Evolutionary conservation across 2,329 filamentous ascomycete species (phyloP).

Genomic region (Juglanconis oblonga): DNA sequence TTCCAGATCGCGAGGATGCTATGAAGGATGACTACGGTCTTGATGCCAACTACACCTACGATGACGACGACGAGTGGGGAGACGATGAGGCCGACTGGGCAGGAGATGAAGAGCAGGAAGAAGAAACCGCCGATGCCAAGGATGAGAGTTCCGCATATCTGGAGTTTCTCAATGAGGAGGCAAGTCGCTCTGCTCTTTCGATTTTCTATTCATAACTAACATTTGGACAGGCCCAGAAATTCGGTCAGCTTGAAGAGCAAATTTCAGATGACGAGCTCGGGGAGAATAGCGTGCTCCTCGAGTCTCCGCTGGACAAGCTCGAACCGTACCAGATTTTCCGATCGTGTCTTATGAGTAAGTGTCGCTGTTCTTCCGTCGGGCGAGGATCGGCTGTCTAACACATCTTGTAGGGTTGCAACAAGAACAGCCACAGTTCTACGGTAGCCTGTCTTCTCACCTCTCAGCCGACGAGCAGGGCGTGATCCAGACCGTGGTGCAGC

Average conservation of each 20-base stretch:
- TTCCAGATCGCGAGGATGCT: conserved; percentile 79
- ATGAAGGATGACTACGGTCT: conserved; percentile 82
- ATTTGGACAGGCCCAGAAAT: conserved; percentile 72
- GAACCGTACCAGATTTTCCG: conserved; percentile 93
- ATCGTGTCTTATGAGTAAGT: conserved; percentile 76
- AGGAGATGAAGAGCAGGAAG: conserved; percentile 67
- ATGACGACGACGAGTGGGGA: conserved; percentile 77
- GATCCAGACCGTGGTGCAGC: conserved; percentile 73
- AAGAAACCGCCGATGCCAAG: conserved; percentile 64
- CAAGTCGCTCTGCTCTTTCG: conserved; percentile 32
- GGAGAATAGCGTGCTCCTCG: conserved; percentile 87
- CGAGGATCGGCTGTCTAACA: background rate
- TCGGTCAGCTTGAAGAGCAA: conserved; percentile 63
- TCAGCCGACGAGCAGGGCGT: conserved; percentile 77
- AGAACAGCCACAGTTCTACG: conserved; percentile 86
- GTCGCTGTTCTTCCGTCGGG: background rate
- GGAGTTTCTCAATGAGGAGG: conserved; percentile 92
- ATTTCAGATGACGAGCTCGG: conserved; percentile 84
- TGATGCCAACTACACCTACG: conserved; percentile 61
- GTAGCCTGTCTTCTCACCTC: conserved; percentile 74
- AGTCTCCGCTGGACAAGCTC: conserved; percentile 91
- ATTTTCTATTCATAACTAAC: conserved; percentile 21
- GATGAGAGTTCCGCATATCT: conserved; percentile 94
- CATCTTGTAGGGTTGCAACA: conserved; percentile 70
- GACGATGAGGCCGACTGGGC: conserved; percentile 82